Base-by-base conservation (phyloP, 1,284 basidiomycete species). In the Ceratobasidium sp. region DNA sequence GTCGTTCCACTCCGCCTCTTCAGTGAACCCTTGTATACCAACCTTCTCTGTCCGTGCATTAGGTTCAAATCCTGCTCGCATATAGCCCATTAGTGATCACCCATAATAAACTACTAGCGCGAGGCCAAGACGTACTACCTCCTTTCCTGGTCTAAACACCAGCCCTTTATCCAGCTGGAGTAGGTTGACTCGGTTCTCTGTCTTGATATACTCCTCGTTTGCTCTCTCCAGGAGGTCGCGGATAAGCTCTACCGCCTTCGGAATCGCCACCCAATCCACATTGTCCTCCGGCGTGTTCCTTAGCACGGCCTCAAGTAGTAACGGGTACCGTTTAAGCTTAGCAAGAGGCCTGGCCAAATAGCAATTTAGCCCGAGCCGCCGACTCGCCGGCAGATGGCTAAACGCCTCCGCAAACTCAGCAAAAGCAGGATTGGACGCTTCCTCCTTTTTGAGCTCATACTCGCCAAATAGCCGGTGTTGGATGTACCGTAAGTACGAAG, bases 381-480 rank as follows among this genome's bases (percentile, higher is more conserved):
- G 89, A 19, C 96, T 98, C 81, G 98, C 95, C 0, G 97, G 96
- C 63, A 93, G 86, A 34, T 97, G 91, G 81, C 99, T 98, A 3
- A 93, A 43, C 78, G 94, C 94, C 86, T 98, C 97, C 63, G 98
- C 98, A 83, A 99, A 99, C 78, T 90, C 89, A 71, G 95, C 92
- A 84, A 99, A 99, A n/a, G 90, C 92, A 0, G 92, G 88, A 83
- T 99, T 99, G 65, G 90, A 87, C 65, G 88, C 90, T 86, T 98
- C 98, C 85, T 99, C 98, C 86, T 95, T 97, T 85, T 99, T 98
- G 81, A 99, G 98, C 84, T 98, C 95, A 81, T 96, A 98, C 83
- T 98, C 98, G 29, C 97, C 98, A 81, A 97, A 98, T 74, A 98
- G 85, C 82, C 99, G 98, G 81, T 99, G 96, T 7, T 96, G 91